Conservation (phyloP, 2,329 filamentous ascomycete species). For the Xylaria sp. region DNA sequence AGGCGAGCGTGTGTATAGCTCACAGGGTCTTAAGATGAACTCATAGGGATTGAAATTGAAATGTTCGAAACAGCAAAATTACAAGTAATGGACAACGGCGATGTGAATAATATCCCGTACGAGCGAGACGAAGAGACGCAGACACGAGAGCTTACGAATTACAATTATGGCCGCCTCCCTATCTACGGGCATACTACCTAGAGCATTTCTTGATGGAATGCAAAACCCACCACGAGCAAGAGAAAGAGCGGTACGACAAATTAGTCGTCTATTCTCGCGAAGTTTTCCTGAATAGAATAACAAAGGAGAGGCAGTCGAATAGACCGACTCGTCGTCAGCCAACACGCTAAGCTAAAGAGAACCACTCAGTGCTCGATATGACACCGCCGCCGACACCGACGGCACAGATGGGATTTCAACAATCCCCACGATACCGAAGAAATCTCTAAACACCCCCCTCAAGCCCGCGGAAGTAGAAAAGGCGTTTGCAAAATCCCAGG, state of each 20-base stretch:
- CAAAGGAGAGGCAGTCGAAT: slow-evolving; percentile 6
- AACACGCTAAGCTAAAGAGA: slow-evolving; percentile 38
- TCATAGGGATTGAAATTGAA: not conserved
- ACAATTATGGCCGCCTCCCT: slow-evolving; percentile 40
- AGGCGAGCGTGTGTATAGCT: not conserved
- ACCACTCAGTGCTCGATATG: slow-evolving; percentile 4
- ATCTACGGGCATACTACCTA: slow-evolving; percentile 42
- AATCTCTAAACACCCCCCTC: slow-evolving; percentile 4
- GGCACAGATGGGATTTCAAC: not conserved
- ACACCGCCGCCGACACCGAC: not conserved
- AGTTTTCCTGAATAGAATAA: slow-evolving; percentile 21
- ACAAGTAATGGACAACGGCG: not conserved
- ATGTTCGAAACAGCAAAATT: not conserved
- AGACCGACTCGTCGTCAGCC: slow-evolving; percentile 41
- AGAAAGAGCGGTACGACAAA: slow-evolving; percentile 35
- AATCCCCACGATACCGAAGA: not conserved
- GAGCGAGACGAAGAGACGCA: not conserved
- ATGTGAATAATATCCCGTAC: not conserved
- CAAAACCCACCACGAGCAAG: slow-evolving; percentile 41
- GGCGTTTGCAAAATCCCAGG: slow-evolving; percentile 23
- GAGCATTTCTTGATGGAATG: slow-evolving; percentile 45
- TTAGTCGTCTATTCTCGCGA: slow-evolving; percentile 23
- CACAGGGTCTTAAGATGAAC: not conserved
- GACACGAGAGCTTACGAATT: not conserved
- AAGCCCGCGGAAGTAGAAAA: slow-evolving; percentile 28